Evolutionary conservation across 208 protist species (phyloP).

Genomic region (Herpetomonas tarakana): DNA sequence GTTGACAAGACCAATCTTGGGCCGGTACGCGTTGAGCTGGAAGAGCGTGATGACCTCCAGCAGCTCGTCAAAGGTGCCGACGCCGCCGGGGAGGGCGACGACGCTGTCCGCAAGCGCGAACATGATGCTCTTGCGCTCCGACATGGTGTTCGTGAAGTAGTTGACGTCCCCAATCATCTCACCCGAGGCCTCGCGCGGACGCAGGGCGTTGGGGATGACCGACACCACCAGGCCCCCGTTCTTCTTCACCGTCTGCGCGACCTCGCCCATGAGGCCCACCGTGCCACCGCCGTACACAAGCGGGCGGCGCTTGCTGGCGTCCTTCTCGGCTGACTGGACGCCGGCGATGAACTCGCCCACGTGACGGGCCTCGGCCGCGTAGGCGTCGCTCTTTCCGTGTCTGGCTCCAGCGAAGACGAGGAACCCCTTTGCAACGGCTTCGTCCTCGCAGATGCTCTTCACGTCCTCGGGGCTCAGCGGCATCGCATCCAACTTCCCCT

Average conservation of each 20-base stretch:
- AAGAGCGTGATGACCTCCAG: slow-evolving; percentile 80
- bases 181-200: slow-evolving; percentile 52
- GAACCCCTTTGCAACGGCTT: slow-evolving; percentile 44
- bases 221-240: slow-evolving; percentile 45
- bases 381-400: slow-evolving; percentile 32
- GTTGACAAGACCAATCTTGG: slow-evolving; percentile 75
- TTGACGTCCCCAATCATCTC: slow-evolving; percentile 49
- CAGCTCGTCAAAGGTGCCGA: slow-evolving; percentile 86
- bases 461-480: slow-evolving; percentile 7
- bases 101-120: slow-evolving; percentile 60
- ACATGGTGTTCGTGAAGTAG: slow-evolving; percentile 73
- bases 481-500: slow-evolving; percentile 14
- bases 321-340: background rate
- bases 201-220: slow-evolving; percentile 56
- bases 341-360: slow-evolving; percentile 47
- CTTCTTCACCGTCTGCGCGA: slow-evolving; percentile 32
- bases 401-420: slow-evolving; percentile 72
- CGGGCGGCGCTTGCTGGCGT: slow-evolving; percentile 18
- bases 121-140: slow-evolving; percentile 87
- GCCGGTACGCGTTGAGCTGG: slow-evolving; percentile 70
- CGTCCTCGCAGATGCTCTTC: slow-evolving; percentile 10
- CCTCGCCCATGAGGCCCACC: slow-evolving; percentile 71
- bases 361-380: slow-evolving; percentile 33
- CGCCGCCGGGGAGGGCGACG: slow-evolving; percentile 70
- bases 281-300: slow-evolving; percentile 81